phyloP scores from a whole-genome alignment of 257 asterid species.

The Solanum pennellii region DNA sequence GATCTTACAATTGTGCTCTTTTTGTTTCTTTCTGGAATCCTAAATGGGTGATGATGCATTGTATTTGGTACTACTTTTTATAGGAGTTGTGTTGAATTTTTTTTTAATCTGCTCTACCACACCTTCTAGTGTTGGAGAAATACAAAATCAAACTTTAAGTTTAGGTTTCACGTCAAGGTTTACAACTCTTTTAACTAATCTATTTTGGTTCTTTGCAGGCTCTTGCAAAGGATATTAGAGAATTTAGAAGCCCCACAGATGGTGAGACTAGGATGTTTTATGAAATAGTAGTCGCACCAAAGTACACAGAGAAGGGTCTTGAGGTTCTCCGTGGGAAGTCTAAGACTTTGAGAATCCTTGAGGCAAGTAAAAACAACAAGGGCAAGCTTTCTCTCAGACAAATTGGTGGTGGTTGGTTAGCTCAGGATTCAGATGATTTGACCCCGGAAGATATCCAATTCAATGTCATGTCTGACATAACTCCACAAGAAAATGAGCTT shows the following conservation, averaged over 20 bases:
- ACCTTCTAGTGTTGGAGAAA: not conserved
- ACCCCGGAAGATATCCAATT: constrained; percentile 75
- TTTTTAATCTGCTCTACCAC: not conserved
- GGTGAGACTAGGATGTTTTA: constrained; percentile 63
- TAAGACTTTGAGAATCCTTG: constrained; percentile 82
- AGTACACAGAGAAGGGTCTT: constrained; percentile 73
- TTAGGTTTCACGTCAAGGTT: not conserved
- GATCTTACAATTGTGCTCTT: not conserved
- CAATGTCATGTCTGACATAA: constrained; percentile 50
- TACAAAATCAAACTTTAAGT: not conserved
- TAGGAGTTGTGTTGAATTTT: not conserved
- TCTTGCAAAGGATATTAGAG: constrained; percentile 87
- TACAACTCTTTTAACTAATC: not conserved
- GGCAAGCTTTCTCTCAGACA: constrained; percentile 91
- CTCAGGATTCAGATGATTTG: constrained; percentile 90
- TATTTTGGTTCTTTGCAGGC: constrained; percentile 27
- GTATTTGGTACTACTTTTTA: not conserved
- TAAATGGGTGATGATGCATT: not conserved
- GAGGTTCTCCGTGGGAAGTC: constrained; percentile 94
- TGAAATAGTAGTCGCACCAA: constrained; percentile 91
- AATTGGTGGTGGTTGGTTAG: constrained; percentile 98
- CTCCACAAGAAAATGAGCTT: constrained; percentile 64
- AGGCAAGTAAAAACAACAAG: constrained; percentile 60
- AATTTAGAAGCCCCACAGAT: constrained; percentile 88
- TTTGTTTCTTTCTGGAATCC: not conserved